Evolutionary conservation across 257 asterid genomes (phyloP), one percentile per base, ranked within the genome.

Genomic region (Paraleonurus japonicus): DNA sequence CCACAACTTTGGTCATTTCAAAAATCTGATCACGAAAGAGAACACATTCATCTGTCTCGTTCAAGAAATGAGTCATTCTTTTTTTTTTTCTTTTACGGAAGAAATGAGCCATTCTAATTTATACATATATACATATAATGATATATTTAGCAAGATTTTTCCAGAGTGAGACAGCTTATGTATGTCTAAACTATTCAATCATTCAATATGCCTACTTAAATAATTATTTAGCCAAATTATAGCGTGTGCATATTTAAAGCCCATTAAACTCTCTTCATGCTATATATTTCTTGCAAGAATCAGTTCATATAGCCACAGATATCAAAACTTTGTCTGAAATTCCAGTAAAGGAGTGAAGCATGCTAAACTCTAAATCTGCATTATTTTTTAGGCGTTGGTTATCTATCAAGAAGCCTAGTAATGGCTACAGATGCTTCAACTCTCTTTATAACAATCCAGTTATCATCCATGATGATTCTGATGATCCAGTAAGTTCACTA

Each of bases 401-500:
- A 4, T 43, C 73, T 27, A 20, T 54, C 11, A 47, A 37, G 63
- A 71, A 72, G 37, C 26, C 65, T 30, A 51, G 69, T 35, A 54
- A 71, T 62, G 45, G 51, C 63, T 41, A 19, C 48, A 68, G 83
- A 76, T 45, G 76, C 78, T 20, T 87, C 47, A 57, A 53, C 22
- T 73, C 80, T 68, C 48, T 72, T 16, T 61, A 80, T 57, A 72
- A 4, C 69, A 62, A 70, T 76, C 76, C 82, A 16, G 63, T 79
- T 59, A 2, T 47, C 54, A 6, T 59, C 23, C 43, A 71, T 20
- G 76, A 75, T 64, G 83, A 81, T 63, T 43, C 66, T 10, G 79
- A 83, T 68, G 63, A 58, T 43, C 28, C 69, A 51, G 93, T 87
- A 13, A 73, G 86, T 83, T 73, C 37, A 39, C 2, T 20, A 19